Percentiles rank a stretch among this genome's conserved stretches.
Evolutionary conservation across 225 moss, liverwort and hornwort species (phyloP).

Genomic region (Sphagnum tenellum): DNA sequence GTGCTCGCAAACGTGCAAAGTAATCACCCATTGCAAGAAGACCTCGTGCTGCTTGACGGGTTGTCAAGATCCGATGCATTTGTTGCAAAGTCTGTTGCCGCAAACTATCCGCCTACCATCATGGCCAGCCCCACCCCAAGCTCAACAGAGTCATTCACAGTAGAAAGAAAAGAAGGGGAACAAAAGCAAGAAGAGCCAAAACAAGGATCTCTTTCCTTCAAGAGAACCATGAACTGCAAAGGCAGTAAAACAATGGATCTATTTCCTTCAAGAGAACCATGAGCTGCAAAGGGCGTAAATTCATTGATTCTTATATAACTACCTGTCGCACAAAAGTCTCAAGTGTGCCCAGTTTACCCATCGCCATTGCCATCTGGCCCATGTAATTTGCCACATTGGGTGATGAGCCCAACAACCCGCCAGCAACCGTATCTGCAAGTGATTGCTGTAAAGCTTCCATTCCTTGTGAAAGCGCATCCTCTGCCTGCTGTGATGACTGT

Average conservation of each 20-base stretch:
- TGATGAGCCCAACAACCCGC: constrained; percentile 77
- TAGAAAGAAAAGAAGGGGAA: too few relatives aligned
- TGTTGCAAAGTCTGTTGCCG: constrained; percentile 95
- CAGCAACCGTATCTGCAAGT: constrained; percentile 82
- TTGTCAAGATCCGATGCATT: constrained; percentile 94
- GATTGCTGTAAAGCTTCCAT: constrained; percentile 96
- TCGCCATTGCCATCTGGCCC: constrained; percentile 99
- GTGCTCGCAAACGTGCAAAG: constrained; percentile 90
- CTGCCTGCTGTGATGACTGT: constrained; percentile 90
- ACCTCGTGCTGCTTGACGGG: constrained; percentile 95
- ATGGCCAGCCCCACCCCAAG: too few relatives aligned
- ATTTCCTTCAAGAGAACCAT: neutral
- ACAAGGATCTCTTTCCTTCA: too few relatives aligned
- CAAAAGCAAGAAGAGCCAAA: too few relatives aligned
- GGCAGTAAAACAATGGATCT: neutral
- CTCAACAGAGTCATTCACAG: too few relatives aligned
- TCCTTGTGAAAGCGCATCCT: constrained; percentile 91
- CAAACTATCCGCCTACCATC: constrained; percentile 79
- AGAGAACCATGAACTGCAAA: neutral
- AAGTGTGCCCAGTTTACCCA: constrained; percentile 87
- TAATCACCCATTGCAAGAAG: constrained; percentile 99
- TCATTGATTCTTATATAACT: neutral
- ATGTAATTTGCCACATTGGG: constrained; percentile 97
- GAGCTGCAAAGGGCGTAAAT: neutral
- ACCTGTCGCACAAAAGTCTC: constrained; percentile 97